A percentile compares a stretch with the other conserved stretches of the same genome.
These are phyloP conservation scores for Fusarium subtropicale DNA, from an alignment of 2,329 filamentous ascomycete genomes.

Conservation along the genomic window DNA sequence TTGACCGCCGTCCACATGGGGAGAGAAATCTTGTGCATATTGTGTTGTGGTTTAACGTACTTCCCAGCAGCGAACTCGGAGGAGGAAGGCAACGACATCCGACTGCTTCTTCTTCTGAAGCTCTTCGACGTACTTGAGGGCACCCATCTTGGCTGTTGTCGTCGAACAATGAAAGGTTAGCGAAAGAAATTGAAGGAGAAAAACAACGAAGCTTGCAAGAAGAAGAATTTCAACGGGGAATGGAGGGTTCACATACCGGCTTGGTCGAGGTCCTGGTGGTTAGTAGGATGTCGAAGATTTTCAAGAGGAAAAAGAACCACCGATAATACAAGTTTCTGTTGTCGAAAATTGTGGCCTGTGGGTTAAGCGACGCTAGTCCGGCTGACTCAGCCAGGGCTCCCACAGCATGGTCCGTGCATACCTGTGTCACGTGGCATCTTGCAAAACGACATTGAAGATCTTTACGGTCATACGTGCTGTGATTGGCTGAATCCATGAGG, in stretches of 20 bases:
- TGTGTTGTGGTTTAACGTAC: constrained; percentile 69
- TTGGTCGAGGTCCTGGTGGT: constrained; percentile 54
- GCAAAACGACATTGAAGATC: neutral
- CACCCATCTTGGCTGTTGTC: constrained; percentile 85
- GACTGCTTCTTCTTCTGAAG: constrained; percentile 99
- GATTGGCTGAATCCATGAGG: neutral
- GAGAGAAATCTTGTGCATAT: constrained; percentile 47
- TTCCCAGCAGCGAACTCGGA: constrained; percentile 99
- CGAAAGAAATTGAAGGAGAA: constrained; percentile 23
- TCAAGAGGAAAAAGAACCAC: constrained; percentile 26
- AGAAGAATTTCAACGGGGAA: constrained; percentile 1
- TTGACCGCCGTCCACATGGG: constrained; percentile 52
- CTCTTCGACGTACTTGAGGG: constrained; percentile 99
- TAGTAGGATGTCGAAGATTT: constrained; percentile 51
- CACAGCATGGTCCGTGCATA: neutral
- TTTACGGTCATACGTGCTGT: neutral
- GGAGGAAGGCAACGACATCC: constrained; percentile 99
- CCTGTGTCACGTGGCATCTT: accelerated
- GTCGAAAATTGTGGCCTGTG: constrained; percentile 32
- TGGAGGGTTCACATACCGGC: constrained; percentile 51
- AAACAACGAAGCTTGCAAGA: constrained; percentile 9
- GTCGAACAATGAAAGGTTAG: constrained; percentile 44
- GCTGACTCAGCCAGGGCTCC: constrained; percentile 46
- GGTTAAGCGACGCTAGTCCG: constrained; percentile 50
- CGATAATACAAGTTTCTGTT: constrained; percentile 20